A percentile compares a stretch with the other conserved stretches of the same genome.
These are phyloP conservation scores for Boletellus sp. DNA, from an alignment of 768 basidiomycete genomes.

Conservation along the genomic window DNA sequence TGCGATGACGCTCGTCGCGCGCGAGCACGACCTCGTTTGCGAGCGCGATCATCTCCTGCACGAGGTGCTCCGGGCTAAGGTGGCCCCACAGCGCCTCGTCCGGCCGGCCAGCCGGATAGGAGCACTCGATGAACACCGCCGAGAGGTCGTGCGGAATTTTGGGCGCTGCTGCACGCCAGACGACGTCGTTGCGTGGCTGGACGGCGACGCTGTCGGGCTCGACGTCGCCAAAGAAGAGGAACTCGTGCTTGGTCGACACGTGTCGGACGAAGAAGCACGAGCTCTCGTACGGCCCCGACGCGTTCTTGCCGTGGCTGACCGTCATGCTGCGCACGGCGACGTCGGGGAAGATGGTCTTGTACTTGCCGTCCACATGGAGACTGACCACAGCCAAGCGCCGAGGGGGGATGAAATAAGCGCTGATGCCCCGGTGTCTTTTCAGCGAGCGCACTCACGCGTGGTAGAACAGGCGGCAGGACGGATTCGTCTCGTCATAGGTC, in stretches of 20 bases:
- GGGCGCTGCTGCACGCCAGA: conserved; percentile 82
- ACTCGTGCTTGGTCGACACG: conserved; percentile 57
- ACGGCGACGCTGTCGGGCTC: conserved; percentile 77
- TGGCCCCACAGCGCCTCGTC: conserved; percentile 79
- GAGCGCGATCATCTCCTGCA: conserved; percentile 66
- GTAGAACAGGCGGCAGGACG: conserved; percentile 58
- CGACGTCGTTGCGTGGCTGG: conserved; percentile 55
- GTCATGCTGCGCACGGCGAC: conserved; percentile 66
- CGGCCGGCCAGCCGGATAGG: conserved; percentile 71
- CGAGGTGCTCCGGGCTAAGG: conserved; percentile 75
- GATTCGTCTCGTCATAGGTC: conserved; percentile 63
- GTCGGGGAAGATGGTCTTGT: conserved; percentile 48
- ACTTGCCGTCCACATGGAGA: conserved; percentile 49
- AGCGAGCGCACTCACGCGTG: conserved; percentile 46
- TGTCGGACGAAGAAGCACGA: conserved; percentile 84
- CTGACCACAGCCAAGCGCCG: conserved; percentile 15
- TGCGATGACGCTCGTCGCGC: conserved; percentile 21
- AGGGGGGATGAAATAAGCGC: not conserved
- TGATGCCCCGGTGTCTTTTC: not conserved
- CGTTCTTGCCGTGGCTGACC: conserved; percentile 67
- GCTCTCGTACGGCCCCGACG: conserved; percentile 60
- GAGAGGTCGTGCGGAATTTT: conserved; percentile 67
- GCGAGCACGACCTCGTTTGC: conserved; percentile 61
- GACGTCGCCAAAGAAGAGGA: conserved; percentile 94
- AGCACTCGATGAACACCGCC: conserved; percentile 94